A percentile compares a stretch with the other conserved stretches of the same genome.
phyloP scores from a whole-genome alignment of 768 basidiomycete species.

The Suillus lakei region DNA sequence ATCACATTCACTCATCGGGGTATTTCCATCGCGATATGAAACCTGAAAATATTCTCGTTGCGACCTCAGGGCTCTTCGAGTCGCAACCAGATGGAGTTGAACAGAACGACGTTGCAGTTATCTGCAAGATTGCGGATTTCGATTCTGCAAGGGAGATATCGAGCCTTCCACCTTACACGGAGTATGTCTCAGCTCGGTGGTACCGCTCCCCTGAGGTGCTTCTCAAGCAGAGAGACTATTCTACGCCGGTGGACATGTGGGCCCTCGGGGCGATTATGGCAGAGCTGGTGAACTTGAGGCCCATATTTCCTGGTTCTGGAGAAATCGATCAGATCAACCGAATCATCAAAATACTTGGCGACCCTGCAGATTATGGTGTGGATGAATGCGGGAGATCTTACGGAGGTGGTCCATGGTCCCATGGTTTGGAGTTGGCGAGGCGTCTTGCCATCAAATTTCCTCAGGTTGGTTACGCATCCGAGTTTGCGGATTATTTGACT shows the following conservation, averaged over 20 bases:
- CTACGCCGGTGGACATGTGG: constrained; percentile 99
- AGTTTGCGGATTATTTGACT: constrained; percentile 3
- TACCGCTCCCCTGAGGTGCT: constrained; percentile 98
- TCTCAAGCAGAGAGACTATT: constrained; percentile 89
- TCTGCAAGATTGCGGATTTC: constrained; percentile 98
- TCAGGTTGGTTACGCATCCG: constrained; percentile 59
- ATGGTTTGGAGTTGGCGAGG: constrained; percentile 86
- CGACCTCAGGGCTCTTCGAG: constrained; percentile 89
- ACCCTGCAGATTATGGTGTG: constrained; percentile 83
- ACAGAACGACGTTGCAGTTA: constrained; percentile 92
- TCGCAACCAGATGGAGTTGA: constrained; percentile 63
- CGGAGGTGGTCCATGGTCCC: constrained; percentile 89
- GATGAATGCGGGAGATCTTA: constrained; percentile 68
- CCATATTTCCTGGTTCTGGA: constrained; percentile 92
- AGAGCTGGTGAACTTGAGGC: constrained; percentile 92
- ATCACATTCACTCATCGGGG: constrained; percentile 90
- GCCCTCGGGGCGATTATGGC: constrained; percentile 98
- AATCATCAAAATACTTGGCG: constrained; percentile 90
- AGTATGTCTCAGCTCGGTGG: constrained; percentile 99
- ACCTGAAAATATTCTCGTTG: constrained; percentile 97
- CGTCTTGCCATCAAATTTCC: constrained; percentile 86
- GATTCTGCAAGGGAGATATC: constrained; percentile 91
- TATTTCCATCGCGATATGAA: constrained; percentile 99
- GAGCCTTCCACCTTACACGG: constrained; percentile 93
- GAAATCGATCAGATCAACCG: constrained; percentile 91